Conservation (phyloP, 1,284 basidiomycete species). For the Ustilago sp. region DNA sequence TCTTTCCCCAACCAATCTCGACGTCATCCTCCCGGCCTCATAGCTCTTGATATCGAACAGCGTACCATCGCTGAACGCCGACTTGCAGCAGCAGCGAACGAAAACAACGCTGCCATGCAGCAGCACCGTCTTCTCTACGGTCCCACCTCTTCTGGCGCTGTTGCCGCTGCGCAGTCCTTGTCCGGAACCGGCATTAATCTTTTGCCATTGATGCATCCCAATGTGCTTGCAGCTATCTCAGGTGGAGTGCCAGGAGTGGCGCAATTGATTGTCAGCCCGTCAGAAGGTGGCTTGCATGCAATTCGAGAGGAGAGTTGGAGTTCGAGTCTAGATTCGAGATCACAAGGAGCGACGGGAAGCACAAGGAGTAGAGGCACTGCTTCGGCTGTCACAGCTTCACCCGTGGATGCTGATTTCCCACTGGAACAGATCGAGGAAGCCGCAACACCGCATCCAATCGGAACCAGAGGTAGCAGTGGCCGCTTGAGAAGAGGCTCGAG, state of each 20-base stretch:
- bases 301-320: constrained; percentile 58
- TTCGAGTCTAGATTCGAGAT: constrained; percentile 39
- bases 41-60: constrained; percentile 56
- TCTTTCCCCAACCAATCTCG: constrained; percentile 56
- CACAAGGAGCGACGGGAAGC: constrained; percentile 27
- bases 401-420: constrained; percentile 25
- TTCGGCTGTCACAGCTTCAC: constrained; percentile 25
- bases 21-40: constrained; percentile 52
- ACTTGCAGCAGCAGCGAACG: constrained; percentile 15
- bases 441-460: constrained; percentile 12
- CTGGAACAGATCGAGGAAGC: constrained; percentile 33
- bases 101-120: constrained; percentile 17
- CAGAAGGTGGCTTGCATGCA: constrained; percentile 49
- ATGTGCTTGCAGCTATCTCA: constrained; percentile 17
- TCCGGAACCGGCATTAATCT: constrained; percentile 17
- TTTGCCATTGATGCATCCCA: constrained; percentile 27
- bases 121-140: constrained; percentile 22
- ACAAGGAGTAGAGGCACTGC: constrained; percentile 25
- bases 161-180: constrained; percentile 1
- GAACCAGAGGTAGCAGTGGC: neutral
- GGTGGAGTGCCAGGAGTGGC: constrained; percentile 15
- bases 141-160: neutral
- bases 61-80: constrained; percentile 21
- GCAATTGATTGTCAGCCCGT: constrained; percentile 39
- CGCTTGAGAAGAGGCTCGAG: neutral